phyloP scores from a whole-genome alignment of 2,329 filamentous ascomycete genomes.

The Penicillium rolfsii region DNA sequence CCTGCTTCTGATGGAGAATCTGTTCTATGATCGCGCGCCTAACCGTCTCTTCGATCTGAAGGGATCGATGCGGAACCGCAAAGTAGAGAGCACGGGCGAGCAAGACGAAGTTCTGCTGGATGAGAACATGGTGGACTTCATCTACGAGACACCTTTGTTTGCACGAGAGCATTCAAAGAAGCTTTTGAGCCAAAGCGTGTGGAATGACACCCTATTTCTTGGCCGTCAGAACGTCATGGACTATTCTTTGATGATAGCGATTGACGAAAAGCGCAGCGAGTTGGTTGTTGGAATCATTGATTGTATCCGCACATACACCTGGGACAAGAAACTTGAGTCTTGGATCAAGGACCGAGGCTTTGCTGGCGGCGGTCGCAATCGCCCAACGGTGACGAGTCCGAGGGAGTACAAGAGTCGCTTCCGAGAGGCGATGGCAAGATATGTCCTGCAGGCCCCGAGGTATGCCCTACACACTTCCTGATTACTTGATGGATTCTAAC shows the following conservation, averaged over 20 bases:
- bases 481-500: constrained; percentile 11
- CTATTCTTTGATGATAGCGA: constrained; percentile 97
- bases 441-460: constrained; percentile 59
- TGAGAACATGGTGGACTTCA: constrained; percentile 99
- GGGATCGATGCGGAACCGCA: constrained; percentile 97
- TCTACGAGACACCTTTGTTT: constrained; percentile 95
- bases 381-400: constrained; percentile 93
- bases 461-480: constrained; percentile 30
- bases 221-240: constrained; percentile 98
- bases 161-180: constrained; percentile 96
- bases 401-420: constrained; percentile 98
- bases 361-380: constrained; percentile 74
- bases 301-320: constrained; percentile 97
- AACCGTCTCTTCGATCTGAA: constrained; percentile 95
- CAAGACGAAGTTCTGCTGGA: constrained; percentile 95
- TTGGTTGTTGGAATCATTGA: constrained; percentile 97
- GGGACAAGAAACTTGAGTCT: constrained; percentile 99
- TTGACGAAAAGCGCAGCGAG: constrained; percentile 86
- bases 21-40: constrained; percentile 92
- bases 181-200: constrained; percentile 84
- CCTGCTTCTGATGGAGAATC: constrained; percentile 92
- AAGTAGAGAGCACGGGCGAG: constrained; percentile 93
- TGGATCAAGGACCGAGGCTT: constrained; percentile 99
- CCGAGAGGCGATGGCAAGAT: constrained; percentile 93
- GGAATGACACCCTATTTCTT: constrained; percentile 96